Evolutionary conservation across 495 filamentous ascomycete genomes (phyloP).

Genomic region (Aspergillus saccharolyticus): DNA sequence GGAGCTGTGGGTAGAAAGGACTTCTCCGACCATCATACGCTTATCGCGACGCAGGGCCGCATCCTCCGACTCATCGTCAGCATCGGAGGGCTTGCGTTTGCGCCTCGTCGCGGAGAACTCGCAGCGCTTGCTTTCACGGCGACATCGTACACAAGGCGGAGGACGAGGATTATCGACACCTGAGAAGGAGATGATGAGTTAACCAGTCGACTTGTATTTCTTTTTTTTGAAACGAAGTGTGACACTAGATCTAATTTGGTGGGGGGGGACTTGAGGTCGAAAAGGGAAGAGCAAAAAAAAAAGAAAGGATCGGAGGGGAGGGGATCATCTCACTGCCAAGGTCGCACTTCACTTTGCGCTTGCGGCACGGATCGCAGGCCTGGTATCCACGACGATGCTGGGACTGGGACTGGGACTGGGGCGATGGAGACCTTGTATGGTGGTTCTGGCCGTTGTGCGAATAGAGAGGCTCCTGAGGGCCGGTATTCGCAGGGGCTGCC

Average conservation of each 20-base stretch:
- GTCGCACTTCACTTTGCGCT: constrained; percentile 90
- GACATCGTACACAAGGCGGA: constrained; percentile 90
- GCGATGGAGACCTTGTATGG: constrained; percentile 28
- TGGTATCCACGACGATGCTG: constrained; percentile 75
- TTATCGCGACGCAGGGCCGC: constrained; percentile 48
- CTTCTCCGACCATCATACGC: constrained; percentile 44
- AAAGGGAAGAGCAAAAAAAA: background rate
- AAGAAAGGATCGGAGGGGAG: background rate
- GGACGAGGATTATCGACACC: constrained; percentile 87
- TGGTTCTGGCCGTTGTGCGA: constrained; percentile 11
- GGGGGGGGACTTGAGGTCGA: too few species aligned
- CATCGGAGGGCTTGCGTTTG: constrained; percentile 76
- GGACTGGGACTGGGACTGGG: constrained; percentile 14
- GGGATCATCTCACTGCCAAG: constrained; percentile 56
- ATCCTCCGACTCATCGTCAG: constrained; percentile 51
- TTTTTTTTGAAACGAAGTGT: too few species aligned
- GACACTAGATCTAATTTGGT: too few species aligned
- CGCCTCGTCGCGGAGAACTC: constrained; percentile 94
- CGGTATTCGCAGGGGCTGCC: constrained; percentile 14
- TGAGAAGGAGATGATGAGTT: constrained; percentile 12
- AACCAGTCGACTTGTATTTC: too few species aligned
- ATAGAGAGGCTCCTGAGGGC: constrained; percentile 17
- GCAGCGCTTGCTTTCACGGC: constrained; percentile 89
- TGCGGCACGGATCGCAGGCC: constrained; percentile 86
- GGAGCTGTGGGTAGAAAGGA: constrained; percentile 13